Evolutionary conservation across 2,329 filamentous ascomycete genomes (phyloP), one percentile per base, ranked within the genome.

Genomic region (Colletotrichum sp.): DNA sequence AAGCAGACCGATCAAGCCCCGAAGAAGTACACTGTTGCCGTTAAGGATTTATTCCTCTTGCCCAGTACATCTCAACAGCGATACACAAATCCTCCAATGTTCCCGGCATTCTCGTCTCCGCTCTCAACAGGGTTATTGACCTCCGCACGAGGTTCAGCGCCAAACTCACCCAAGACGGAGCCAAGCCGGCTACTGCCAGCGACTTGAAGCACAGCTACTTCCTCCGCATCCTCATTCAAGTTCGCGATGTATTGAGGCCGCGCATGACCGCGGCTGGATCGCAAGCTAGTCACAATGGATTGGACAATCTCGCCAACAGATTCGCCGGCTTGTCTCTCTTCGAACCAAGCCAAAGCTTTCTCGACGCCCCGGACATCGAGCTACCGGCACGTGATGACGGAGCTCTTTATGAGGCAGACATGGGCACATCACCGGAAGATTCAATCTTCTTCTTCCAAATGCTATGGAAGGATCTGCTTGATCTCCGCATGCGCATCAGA

Each of bases 11-110:
- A 5, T 7, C 13, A 10, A 12, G 26, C 16, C 1, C 36, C 36
- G 26, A 44, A 67, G 32, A 83, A 82, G 34, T 82, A 86, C 66
- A 82, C 82, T 15, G 81, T 88, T 28, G 79, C 81, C 26, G 79
- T 85, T 75, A 83, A 83, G 34, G 84, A 87, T 87, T 86, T 52
- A 76, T 85, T 1, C 79, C 80, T 1, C 76, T 88, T 8, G 86
- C 86, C n/a, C 78, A 86, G 59, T 85, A 81, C 74, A 83, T 88
- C 36, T 82, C 80, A 9, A 72, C 57, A 3, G 71, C 70, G 3
- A 69, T 69, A 7, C 80, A 83, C 62, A 55, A 44, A 44, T 44
- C 39, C 18, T 44, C 83, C 2, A 60, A 78, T 1, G 79, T 87
- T 0, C 84, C 86, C 0, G 24, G 21, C 1, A 76, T 79, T 6